Evolutionary conservation across 345 rosid species (phyloP), one percentile per base, ranked within the genome.

Genomic region (Boechera stricta): DNA sequence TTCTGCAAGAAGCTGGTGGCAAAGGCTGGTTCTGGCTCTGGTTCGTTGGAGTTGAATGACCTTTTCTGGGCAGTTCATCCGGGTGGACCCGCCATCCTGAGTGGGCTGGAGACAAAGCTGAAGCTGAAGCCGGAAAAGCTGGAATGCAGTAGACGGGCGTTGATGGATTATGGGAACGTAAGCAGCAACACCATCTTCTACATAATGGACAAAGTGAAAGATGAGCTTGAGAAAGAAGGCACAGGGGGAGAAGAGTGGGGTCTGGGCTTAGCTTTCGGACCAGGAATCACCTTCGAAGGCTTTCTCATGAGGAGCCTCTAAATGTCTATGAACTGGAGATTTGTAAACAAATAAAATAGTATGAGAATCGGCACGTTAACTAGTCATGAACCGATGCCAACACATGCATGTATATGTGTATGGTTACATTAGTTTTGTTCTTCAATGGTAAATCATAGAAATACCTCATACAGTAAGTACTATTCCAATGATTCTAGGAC

Each of bases 41-140:
- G 70, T 15, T 52, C 55, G 10, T 48, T 74, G 5, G 83, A 85
- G 10, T 87, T 85, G 81, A 92, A 95, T 44, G 89, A 92, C 35
- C 48, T 95, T 80, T 95, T 95, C 85, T 95, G 98, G 97, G 93
- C 99, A 7, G 97, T 95, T 51, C 99, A 95, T 79, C 99, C 98
- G 0, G 97, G 97, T n/a, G 99, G 97, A 63, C 99, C 97, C 0
- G 98, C 99, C 3, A 95, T 95, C 54, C 87, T 95, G 41, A 89
- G 88, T 79, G 80, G 91, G 35, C 67, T 95, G 58, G 93, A 92
- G 85, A 82, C 62, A 69, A 83, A 71, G 15, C 84, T 95, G 58
- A 84, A 83, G 48, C 79, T 89, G 69, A 72, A 67, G 28, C 35
- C 63, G 0, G 83, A 79, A 29, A 92, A 95, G 82, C 82, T 95